Percentiles rank a stretch among this genome's conserved stretches.
phyloP scores from a whole-genome alignment of 2,329 filamentous ascomycete species.

The Aspergillus spinulosporus region DNA sequence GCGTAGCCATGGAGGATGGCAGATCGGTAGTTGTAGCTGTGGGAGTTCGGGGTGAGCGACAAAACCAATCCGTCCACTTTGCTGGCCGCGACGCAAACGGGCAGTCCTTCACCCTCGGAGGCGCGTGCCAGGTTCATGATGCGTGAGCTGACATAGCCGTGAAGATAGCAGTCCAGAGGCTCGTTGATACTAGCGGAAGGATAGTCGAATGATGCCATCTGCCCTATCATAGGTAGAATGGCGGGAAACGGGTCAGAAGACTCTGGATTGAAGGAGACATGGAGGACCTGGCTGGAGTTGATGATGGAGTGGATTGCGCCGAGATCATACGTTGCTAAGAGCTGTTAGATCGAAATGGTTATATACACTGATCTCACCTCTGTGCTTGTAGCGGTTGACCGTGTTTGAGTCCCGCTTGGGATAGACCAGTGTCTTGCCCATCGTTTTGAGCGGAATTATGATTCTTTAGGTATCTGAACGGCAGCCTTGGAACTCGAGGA shows the following conservation, averaged over 20 bases:
- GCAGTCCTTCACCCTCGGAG: conserved; percentile 56
- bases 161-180: conserved; percentile 74
- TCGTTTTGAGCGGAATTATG: conserved; percentile 19
- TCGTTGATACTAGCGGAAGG: conserved; percentile 64
- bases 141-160: conserved; percentile 78
- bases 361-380: conserved; percentile 50
- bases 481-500: not conserved
- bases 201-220: conserved; percentile 69
- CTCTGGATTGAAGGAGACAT: conserved; percentile 72
- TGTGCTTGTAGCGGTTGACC: conserved; percentile 65
- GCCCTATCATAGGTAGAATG: conserved; percentile 81
- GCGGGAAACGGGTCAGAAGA: conserved; percentile 68
- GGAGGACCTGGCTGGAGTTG: conserved; percentile 70
- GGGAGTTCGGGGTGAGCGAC: conserved; percentile 73
- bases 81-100: conserved; percentile 70
- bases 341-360: not conserved
- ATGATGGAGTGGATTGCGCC: conserved; percentile 72
- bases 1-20: conserved; percentile 76
- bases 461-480: not conserved
- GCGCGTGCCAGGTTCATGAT: conserved; percentile 66
- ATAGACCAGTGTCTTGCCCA: conserved; percentile 54
- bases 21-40: conserved; percentile 85
- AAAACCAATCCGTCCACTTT: conserved; percentile 79
- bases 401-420: conserved; percentile 65
- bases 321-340: conserved; percentile 67